phyloP scores from a whole-genome alignment of 495 filamentous ascomycete genomes.

The Aspergillus carlsbadensis region DNA sequence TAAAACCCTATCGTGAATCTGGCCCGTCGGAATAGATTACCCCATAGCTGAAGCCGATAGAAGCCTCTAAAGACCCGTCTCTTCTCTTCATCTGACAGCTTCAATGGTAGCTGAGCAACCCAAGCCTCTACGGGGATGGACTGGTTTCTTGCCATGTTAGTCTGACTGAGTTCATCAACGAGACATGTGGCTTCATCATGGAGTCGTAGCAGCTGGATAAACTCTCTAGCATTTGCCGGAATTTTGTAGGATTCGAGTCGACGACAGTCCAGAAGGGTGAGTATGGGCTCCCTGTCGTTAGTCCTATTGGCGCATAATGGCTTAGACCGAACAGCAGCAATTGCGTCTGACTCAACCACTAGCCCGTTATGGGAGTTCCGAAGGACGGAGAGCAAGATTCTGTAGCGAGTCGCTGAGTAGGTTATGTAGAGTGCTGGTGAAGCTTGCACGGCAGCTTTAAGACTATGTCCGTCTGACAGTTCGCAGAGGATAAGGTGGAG shows the following conservation, averaged over 20 bases:
- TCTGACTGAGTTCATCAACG: background rate
- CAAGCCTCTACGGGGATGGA: too few relatives aligned
- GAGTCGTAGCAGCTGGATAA: background rate
- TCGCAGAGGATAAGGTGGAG: background rate
- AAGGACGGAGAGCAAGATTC: background rate
- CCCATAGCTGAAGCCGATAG: constrained; percentile 6
- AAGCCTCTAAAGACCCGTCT: constrained; percentile 6
- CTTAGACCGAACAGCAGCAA: constrained; percentile 13
- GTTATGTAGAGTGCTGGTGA: background rate
- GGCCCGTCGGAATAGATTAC: constrained; percentile 2
- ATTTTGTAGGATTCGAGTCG: background rate
- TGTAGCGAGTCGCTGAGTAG: background rate
- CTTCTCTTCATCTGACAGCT: background rate
- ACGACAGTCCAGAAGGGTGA: constrained; percentile 6
- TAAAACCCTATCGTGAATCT: too few relatives aligned
- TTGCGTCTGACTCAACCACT: constrained; percentile 8
- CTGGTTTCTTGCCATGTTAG: too few relatives aligned
- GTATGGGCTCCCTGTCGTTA: constrained; percentile 2
- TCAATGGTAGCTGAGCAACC: background rate
- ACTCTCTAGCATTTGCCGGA: constrained; percentile 1
- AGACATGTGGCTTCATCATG: background rate
- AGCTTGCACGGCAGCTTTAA: background rate
- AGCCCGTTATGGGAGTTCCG: constrained; percentile 3
- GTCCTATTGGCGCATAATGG: background rate
- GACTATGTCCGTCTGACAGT: background rate